phyloP scores from a whole-genome alignment of 768 basidiomycete genomes.

The Lepiota subincarnata region DNA sequence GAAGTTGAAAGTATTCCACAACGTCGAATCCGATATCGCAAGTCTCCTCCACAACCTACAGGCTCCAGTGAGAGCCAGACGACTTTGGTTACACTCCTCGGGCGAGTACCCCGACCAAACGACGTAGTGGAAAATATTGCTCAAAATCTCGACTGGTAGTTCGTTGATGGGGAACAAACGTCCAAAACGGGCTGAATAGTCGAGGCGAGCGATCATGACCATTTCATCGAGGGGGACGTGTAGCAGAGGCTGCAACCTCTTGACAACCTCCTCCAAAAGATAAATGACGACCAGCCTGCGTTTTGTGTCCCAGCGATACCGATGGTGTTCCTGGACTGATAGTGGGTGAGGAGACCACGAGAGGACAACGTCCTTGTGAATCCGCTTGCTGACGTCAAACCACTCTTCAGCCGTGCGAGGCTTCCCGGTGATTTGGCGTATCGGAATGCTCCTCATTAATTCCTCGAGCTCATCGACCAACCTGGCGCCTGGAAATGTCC shows the following conservation, averaged over 20 bases:
- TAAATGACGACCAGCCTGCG: constrained; percentile 15
- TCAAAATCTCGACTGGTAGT: constrained; percentile 63
- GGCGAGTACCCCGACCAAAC: constrained; percentile 47
- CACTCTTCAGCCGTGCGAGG: constrained; percentile 6
- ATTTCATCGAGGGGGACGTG: constrained; percentile 19
- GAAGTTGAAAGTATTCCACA: constrained; percentile 70
- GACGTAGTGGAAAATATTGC: constrained; percentile 58
- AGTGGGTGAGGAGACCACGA: constrained; percentile 17
- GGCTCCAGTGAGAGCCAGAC: constrained; percentile 53
- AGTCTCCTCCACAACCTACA: constrained; percentile 53
- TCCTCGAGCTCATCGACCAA: constrained; percentile 9
- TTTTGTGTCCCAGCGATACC: constrained; percentile 12
- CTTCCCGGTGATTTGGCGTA: constrained; percentile 5
- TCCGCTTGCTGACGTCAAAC: constrained; percentile 4
- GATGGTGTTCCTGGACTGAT: constrained; percentile 10
- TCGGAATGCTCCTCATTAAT: neutral
- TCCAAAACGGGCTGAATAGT: constrained; percentile 26
- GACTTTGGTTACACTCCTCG: constrained; percentile 29
- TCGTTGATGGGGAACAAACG: constrained; percentile 54
- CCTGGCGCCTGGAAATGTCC: constrained; percentile 3
- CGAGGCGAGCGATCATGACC: constrained; percentile 28
- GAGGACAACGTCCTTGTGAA: constrained; percentile 10
- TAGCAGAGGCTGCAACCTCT: constrained; percentile 1
- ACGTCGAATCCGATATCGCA: constrained; percentile 41
- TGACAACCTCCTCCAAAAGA: constrained; percentile 14